Conservation (phyloP, 371 early-diverging fungal genomes). For the Coemansia sp. region DNA sequence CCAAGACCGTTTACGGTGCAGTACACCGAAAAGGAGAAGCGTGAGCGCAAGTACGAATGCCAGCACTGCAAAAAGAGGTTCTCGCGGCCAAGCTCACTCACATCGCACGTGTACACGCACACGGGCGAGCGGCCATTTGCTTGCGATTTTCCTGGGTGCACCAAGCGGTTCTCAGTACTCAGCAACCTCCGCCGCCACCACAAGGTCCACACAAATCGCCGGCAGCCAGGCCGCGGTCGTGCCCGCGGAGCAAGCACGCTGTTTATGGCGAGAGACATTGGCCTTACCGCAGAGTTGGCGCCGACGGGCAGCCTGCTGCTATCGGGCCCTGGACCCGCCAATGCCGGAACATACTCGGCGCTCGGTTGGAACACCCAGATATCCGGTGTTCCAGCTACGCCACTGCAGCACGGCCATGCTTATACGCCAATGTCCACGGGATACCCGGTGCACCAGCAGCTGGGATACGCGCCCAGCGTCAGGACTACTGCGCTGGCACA, state of each 20-base stretch:
- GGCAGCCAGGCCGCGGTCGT: neutral
- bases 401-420: neutral
- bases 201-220: conserved; percentile 34
- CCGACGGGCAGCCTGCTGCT: neutral
- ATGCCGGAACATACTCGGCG: neutral
- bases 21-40: conserved; percentile 47
- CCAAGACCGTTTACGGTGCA: conserved; percentile 14
- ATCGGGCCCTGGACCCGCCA: neutral
- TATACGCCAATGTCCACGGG: neutral
- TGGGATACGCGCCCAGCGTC: conserved; percentile 15
- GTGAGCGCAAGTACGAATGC: conserved; percentile 50
- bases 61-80: conserved; percentile 49
- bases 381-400: neutral
- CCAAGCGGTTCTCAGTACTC: conserved; percentile 58
- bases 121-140: conserved; percentile 65
- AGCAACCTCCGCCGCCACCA: conserved; percentile 53
- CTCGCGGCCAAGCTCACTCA: conserved; percentile 50
- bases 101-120: conserved; percentile 59
- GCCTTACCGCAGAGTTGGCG: neutral
- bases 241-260: conserved; percentile 4
- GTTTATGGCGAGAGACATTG: neutral
- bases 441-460: neutral
- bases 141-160: conserved; percentile 53
- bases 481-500: conserved; percentile 11
- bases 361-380: conserved; percentile 1